Conservation (phyloP, 257 asterid genomes). For the Buddleja alternifolia region DNA sequence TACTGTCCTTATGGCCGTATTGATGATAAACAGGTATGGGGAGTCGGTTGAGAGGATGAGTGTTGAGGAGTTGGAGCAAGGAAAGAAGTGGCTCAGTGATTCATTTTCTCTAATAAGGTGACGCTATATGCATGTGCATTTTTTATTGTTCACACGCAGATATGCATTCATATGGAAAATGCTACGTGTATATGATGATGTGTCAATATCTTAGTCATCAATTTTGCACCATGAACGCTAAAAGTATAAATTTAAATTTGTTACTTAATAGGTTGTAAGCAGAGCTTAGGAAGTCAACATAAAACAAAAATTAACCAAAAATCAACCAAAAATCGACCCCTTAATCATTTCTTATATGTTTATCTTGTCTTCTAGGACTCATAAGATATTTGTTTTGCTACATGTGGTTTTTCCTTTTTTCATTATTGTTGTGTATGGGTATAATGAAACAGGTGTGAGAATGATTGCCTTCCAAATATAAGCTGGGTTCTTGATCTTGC, state of each 20-base stretch:
- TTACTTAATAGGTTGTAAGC: background rate
- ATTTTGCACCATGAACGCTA: background rate
- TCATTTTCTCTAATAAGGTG: slow-evolving; percentile 86
- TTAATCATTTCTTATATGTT: background rate
- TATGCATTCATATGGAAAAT: background rate
- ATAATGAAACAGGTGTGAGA: slow-evolving; percentile 82
- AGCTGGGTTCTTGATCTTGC: slow-evolving; percentile 95
- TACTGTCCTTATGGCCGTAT: slow-evolving; percentile 2
- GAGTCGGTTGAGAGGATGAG: slow-evolving; percentile 68
- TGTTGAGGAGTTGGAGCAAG: slow-evolving; percentile 73
- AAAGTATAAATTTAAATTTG: background rate
- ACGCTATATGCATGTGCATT: background rate
- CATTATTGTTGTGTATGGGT: slow-evolving; percentile 5
- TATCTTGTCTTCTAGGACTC: background rate
- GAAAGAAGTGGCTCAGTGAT: slow-evolving; percentile 90
- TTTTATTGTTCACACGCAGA: background rate
- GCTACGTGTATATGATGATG: background rate
- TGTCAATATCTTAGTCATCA: background rate
- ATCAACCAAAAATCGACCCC: too few relatives aligned
- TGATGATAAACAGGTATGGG: slow-evolving; percentile 65
- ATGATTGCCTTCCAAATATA: slow-evolving; percentile 88
- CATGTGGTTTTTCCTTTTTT: background rate
- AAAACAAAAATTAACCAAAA: too few relatives aligned
- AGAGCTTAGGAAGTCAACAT: background rate
- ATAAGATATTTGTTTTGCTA: slow-evolving; percentile 1